Base-by-base conservation (phyloP, 2,329 filamentous ascomycete genomes). In the Didymella exigua region DNA sequence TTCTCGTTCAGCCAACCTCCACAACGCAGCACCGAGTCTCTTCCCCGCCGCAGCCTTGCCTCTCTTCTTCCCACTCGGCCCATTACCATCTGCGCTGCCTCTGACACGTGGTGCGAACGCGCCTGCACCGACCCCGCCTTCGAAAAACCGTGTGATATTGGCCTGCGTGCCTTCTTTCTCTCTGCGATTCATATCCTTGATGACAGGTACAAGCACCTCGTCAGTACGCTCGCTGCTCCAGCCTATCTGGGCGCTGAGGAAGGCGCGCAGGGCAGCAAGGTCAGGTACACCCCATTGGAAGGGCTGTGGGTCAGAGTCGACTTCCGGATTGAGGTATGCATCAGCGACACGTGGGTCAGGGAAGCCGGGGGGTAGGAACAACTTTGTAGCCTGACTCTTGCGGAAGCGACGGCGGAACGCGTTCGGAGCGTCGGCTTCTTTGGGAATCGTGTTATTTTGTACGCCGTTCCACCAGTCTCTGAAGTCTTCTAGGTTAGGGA, bases 281-380 rank as follows among this genome's bases (percentile, higher is more conserved):
- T 99, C 93, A 0, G 95, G 95, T 0, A 97, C 90, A 26, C 95
- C 95, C 95, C 96, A 99, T 72, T 95, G 90, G 70, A 99, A 99
- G 0, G 81, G 78, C 64, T 95, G 88, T 0, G 89, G 82, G 62
- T 87, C 88, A 47, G 77, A 79, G 73, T 99, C 95, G 10, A 98
- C 93, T 62, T 96, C 90, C 0, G 95, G 95, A 4, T 89, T 76
- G 0, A 93, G 78, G 71, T 99, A 99, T 1, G 96, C 95, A 9
- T 89, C 84, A 53, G 87, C 87, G 11, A 99, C 93, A 1, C 88
- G 86, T 0, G 83, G 73, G 64, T 88, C 90, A 0, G 96, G 95
- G 65, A 98, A 99, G 0, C 81, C 82, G 0, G 87, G 79, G 0
- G 93, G 90, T 0, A 99, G 78, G 72, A 98, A 98, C 0, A 99